These are phyloP conservation scores for Geotrichum macrosporum DNA, from an alignment of 1,139 yeast genomes.

Conservation along the genomic window DNA sequence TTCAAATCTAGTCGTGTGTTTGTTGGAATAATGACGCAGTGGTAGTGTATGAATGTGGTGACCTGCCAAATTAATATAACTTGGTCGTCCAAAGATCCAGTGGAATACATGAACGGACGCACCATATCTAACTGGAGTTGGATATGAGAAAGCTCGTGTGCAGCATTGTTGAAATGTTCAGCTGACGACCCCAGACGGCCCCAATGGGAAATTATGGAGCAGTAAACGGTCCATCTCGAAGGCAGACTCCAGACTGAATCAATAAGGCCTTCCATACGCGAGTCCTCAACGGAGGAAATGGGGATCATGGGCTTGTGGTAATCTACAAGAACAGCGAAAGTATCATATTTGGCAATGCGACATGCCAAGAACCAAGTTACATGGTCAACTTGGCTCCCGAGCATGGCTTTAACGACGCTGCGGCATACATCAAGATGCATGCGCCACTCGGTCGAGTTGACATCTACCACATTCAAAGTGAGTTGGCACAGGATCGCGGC, in stretches of 20 bases:
- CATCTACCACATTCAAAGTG: conserved; percentile 17
- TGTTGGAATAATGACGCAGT: neutral
- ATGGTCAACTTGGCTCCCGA: neutral
- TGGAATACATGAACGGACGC: neutral
- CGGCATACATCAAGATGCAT: conserved; percentile 12
- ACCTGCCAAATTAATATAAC: conserved; percentile 11
- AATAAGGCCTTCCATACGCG: neutral
- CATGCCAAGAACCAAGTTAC: conserved; percentile 12
- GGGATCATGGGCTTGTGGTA: conserved; percentile 16
- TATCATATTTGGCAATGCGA: conserved; percentile 18
- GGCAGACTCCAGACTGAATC: conserved; percentile 13
- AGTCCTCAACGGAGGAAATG: conserved; percentile 5
- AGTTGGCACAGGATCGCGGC: conserved; percentile 17
- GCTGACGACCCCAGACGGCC: neutral
- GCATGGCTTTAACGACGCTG: neutral
- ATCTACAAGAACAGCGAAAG: conserved; percentile 15
- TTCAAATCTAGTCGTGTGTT: conserved; percentile 9
- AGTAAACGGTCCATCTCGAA: conserved; percentile 10
- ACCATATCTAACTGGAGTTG: neutral
- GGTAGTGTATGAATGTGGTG: conserved; percentile 6
- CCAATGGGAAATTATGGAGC: conserved; percentile 7
- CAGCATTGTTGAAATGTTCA: neutral
- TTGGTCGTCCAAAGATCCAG: neutral
- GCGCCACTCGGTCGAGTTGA: conserved; percentile 14
- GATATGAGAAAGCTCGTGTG: neutral